Conservation (phyloP, 2,329 filamentous ascomycete genomes). For the Tolypocladium ophioglossoides region DNA sequence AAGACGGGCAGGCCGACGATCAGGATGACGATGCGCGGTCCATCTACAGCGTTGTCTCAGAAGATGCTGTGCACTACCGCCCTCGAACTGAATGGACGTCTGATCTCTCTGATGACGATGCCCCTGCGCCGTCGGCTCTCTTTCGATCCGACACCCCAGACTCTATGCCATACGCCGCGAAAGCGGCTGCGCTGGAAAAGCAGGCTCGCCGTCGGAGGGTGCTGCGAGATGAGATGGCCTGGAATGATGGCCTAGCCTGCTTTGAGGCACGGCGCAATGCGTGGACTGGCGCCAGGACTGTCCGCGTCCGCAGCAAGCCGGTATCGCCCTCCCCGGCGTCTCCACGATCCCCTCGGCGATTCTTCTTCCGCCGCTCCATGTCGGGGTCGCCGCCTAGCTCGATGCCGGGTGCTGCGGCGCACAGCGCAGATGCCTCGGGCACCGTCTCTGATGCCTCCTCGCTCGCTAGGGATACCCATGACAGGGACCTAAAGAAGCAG, state of each 20-base stretch:
- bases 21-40: slow-evolving; percentile 34
- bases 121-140: slow-evolving; percentile 31
- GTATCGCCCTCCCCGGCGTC: slow-evolving; percentile 29
- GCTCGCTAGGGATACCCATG: slow-evolving; percentile 23
- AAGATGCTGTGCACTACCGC: slow-evolving; percentile 39
- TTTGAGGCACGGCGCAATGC: slow-evolving; percentile 68
- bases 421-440: slow-evolving; percentile 20
- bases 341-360: slow-evolving; percentile 34
- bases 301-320: slow-evolving; percentile 40
- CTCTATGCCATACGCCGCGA: slow-evolving; percentile 30
- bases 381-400: slow-evolving; percentile 27
- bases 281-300: slow-evolving; percentile 70
- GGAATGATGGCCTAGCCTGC: slow-evolving; percentile 75
- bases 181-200: slow-evolving; percentile 33
- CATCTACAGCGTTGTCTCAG: slow-evolving; percentile 46
- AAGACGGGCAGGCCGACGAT: slow-evolving; percentile 21
- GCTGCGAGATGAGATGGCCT: slow-evolving; percentile 54
- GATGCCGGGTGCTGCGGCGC: slow-evolving; percentile 10
- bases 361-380: slow-evolving; percentile 38
- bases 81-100: slow-evolving; percentile 46
- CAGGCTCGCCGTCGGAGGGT: slow-evolving; percentile 46
- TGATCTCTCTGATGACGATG: slow-evolving; percentile 42
- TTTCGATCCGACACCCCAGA: slow-evolving; percentile 42
- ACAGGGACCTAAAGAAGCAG: slow-evolving; percentile 19
- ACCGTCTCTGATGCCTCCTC: slow-evolving; percentile 33